Conservation (phyloP, 2,329 filamentous ascomycete genomes). For the Fusarium hainanense region DNA sequence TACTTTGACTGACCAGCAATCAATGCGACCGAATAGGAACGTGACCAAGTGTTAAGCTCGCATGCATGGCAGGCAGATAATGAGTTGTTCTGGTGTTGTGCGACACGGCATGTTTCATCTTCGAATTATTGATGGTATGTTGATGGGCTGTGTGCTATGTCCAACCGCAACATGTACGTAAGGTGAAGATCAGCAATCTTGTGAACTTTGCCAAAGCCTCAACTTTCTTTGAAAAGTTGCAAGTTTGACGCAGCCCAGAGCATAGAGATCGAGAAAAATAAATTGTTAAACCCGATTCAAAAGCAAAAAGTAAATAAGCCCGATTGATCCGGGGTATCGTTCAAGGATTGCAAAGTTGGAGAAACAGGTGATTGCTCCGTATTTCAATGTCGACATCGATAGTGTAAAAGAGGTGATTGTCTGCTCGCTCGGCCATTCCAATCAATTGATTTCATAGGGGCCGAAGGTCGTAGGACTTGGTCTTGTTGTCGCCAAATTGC, state of each 20-base stretch:
- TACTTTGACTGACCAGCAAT: slow-evolving; percentile 8
- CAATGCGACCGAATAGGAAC: slow-evolving; percentile 5
- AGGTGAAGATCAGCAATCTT: slow-evolving; percentile 22
- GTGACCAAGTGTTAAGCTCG: slow-evolving; percentile 12
- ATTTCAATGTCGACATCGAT: slow-evolving; percentile 45
- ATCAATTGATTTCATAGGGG: slow-evolving; percentile 2
- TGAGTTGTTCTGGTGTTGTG: slow-evolving; percentile 40
- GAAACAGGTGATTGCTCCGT: slow-evolving; percentile 26
- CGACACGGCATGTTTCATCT: slow-evolving; percentile 30
- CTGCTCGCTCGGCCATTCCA: slow-evolving; percentile 8
- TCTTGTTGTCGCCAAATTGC: slow-evolving; percentile 19
- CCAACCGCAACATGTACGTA: slow-evolving; percentile 29
- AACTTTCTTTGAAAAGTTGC: slow-evolving; percentile 4
- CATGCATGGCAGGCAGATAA: slow-evolving; percentile 41
- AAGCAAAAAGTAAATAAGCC: not conserved
- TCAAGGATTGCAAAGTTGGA: not conserved
- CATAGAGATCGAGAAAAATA: not conserved
- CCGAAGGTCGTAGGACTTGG: slow-evolving; percentile 2
- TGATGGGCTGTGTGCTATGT: slow-evolving; percentile 14
- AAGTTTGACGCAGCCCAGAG: slow-evolving; percentile 16
- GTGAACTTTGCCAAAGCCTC: slow-evolving; percentile 7
- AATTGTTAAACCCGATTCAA: not conserved
- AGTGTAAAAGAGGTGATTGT: slow-evolving; percentile 41
- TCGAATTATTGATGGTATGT: slow-evolving; percentile 22
- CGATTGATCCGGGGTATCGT: slow-evolving; percentile 18